A percentile compares a stretch with the other conserved stretches of the same genome.
Conservation (phyloP, 1,139 yeast species). For the Kazachstania sp. region DNA sequence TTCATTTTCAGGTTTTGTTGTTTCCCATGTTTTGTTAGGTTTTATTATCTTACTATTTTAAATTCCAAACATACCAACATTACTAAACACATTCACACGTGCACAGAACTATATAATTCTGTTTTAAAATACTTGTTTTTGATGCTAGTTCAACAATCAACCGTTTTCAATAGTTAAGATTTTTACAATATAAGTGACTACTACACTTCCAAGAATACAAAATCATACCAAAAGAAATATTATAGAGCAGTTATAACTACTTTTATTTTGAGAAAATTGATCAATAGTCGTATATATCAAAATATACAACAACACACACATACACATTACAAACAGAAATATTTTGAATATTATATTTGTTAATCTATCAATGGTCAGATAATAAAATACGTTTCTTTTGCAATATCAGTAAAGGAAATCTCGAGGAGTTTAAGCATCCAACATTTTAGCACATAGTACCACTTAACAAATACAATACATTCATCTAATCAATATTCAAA, state of each 20-base stretch:
- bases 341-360: not conserved
- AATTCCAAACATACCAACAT: not conserved
- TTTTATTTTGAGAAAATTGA: too few relatives aligned
- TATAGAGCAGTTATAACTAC: too few relatives aligned
- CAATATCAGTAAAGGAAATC: conserved; percentile 1
- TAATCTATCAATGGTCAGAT: conserved; percentile 1
- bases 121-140: not conserved
- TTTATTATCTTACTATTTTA: too few relatives aligned
- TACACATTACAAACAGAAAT: not conserved
- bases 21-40: too few relatives aligned
- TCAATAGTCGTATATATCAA: not conserved
- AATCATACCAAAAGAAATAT: not conserved
- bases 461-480: not conserved
- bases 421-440: not conserved
- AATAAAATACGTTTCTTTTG: not conserved
- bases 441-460: not conserved
- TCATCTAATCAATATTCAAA: not conserved
- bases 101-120: not conserved
- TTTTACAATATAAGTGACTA: not conserved
- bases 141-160: not conserved
- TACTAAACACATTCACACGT: not conserved
- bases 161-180: not conserved
- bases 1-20: too few relatives aligned
- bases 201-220: not conserved
- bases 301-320: not conserved